Conservation (phyloP, 495 filamentous ascomycete genomes). For the Hypoxylon rickii region DNA sequence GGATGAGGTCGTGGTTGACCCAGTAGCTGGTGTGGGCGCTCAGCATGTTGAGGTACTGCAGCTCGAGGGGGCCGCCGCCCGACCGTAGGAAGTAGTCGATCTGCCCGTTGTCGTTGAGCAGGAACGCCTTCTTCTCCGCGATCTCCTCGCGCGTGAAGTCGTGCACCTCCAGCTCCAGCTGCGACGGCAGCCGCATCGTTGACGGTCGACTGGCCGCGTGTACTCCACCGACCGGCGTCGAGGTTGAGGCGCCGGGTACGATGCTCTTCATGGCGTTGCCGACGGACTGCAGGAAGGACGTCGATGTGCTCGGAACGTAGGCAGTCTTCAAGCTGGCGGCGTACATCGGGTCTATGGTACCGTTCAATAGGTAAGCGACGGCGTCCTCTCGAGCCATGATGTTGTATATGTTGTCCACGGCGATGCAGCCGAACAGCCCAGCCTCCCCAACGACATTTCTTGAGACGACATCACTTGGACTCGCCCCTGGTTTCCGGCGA, state of each 20-base stretch:
- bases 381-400: conserved; percentile 70
- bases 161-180: conserved; percentile 92
- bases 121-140: conserved; percentile 82
- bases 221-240: conserved; percentile 9
- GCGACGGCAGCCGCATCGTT: conserved; percentile 75
- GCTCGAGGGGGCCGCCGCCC: conserved; percentile 80
- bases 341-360: conserved; percentile 80
- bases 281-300: conserved; percentile 68
- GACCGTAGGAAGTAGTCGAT: conserved; percentile 86
- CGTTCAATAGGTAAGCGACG: conserved; percentile 91
- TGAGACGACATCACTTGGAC: conserved; percentile 61
- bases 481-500: conserved; percentile 72
- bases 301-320: conserved; percentile 72
- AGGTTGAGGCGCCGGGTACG: conserved; percentile 37
- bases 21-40: conserved; percentile 97
- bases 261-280: conserved; percentile 65
- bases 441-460: conserved; percentile 72
- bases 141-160: conserved; percentile 92
- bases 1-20: conserved; percentile 80
- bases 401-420: conserved; percentile 96
- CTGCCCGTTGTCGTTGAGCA: conserved; percentile 95
- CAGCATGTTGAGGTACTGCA: conserved; percentile 97
- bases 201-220: conserved; percentile 40
- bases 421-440: conserved; percentile 84
- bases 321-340: conserved; percentile 76